Evolutionary conservation across 1,284 basidiomycete genomes (phyloP).

Genomic region (Inonotus hispidus): DNA sequence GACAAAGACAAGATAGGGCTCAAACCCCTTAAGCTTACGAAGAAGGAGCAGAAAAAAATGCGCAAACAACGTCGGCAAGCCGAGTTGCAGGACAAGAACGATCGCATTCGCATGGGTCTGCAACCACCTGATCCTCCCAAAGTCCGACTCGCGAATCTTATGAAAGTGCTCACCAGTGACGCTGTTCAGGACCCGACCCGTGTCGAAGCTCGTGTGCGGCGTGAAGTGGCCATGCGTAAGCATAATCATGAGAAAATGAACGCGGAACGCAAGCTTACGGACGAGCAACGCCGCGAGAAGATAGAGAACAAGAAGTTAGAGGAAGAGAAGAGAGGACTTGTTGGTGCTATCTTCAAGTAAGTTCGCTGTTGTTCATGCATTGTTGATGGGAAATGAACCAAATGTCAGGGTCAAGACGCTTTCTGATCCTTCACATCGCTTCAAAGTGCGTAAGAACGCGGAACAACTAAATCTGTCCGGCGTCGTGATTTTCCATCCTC

Average conservation of each 20-base stretch:
- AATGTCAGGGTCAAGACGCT: slow-evolving; percentile 73
- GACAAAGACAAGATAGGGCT: slow-evolving; percentile 75
- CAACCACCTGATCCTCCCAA: slow-evolving; percentile 94
- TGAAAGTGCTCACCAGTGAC: slow-evolving; percentile 96
- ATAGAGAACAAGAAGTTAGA: slow-evolving; percentile 76
- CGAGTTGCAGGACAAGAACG: slow-evolving; percentile 91
- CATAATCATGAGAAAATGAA: slow-evolving; percentile 93
- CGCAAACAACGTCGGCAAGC: slow-evolving; percentile 83
- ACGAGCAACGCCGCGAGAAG: slow-evolving; percentile 87
- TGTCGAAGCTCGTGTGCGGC: slow-evolving; percentile 90
- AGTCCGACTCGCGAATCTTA: slow-evolving; percentile 93
- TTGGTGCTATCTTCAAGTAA: slow-evolving; percentile 86
- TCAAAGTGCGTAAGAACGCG: slow-evolving; percentile 96
- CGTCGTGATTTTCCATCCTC: slow-evolving; percentile 83
- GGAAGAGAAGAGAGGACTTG: slow-evolving; percentile 85
- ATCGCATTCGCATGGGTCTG: slow-evolving; percentile 94
- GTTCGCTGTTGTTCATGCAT: slow-evolving; percentile 28
- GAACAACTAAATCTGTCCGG: slow-evolving; percentile 88
- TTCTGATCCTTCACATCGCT: slow-evolving; percentile 88
- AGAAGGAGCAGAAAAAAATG: slow-evolving; percentile 98
- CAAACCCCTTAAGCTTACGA: slow-evolving; percentile 86
- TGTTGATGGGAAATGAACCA: slow-evolving; percentile 9
- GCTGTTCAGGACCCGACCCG: slow-evolving; percentile 96
- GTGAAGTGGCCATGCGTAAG: slow-evolving; percentile 88
- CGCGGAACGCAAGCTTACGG: slow-evolving; percentile 83